These are phyloP conservation scores for Chrysopogon serrulatus DNA, from an alignment of 176 grass and related monocot species.

Conservation along the genomic window DNA sequence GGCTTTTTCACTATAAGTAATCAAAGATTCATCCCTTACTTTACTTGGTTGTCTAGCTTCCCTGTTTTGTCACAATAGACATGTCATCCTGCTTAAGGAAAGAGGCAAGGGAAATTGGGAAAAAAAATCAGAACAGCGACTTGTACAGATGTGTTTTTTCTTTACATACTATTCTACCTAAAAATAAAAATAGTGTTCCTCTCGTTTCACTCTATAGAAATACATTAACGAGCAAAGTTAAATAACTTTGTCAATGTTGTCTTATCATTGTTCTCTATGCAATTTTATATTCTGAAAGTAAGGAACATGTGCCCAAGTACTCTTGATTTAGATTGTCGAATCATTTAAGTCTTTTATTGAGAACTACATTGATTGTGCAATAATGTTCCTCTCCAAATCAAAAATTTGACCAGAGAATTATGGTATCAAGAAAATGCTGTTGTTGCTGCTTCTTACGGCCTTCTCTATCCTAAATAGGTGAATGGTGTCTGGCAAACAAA, in stretches of 20 bases:
- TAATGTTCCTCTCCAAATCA: not conserved
- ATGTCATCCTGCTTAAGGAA: not conserved
- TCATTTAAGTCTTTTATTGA: not conserved
- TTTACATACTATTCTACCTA: not conserved
- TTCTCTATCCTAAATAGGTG: slow-evolving; percentile 34
- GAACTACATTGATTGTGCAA: not conserved
- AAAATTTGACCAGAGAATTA: not conserved
- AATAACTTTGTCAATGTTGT: not conserved
- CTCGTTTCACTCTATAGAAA: not conserved
- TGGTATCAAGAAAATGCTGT: not conserved
- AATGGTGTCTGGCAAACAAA: slow-evolving; percentile 49
- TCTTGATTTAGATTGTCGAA: not conserved
- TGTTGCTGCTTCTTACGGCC: not conserved
- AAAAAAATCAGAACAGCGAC: not conserved
- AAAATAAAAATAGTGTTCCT: not conserved
- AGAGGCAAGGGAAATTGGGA: not conserved
- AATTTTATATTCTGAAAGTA: slow-evolving; percentile 15
- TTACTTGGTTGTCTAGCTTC: slow-evolving; percentile 18
- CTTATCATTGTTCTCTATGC: not conserved
- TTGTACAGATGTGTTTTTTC: not conserved
- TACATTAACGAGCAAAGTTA: not conserved
- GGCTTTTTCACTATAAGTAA: slow-evolving; percentile 8
- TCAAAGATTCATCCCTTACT: not conserved
- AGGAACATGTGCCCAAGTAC: not conserved
- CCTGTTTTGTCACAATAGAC: not conserved